Conservation (phyloP, 768 basidiomycete genomes). For the Clitopilus hobsonii region DNA sequence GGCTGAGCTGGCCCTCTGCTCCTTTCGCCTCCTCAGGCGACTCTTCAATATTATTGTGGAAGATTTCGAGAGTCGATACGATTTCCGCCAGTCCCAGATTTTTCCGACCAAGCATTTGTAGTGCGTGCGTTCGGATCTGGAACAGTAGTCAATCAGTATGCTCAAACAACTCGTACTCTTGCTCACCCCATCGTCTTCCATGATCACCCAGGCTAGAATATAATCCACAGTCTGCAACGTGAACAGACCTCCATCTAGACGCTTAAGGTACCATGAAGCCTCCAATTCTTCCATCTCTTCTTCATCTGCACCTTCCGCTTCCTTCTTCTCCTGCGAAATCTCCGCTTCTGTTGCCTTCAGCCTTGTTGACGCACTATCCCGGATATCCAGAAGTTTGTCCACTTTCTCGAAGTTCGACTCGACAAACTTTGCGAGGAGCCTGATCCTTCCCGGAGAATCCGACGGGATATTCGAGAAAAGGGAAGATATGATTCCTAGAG, state of each 20-base stretch:
- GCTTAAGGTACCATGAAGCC: conserved; percentile 78
- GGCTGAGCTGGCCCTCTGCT: conserved; percentile 41
- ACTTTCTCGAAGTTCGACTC: conserved; percentile 91
- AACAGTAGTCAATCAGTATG: not conserved
- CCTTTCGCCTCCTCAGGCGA: conserved; percentile 27
- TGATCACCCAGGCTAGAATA: conserved; percentile 88
- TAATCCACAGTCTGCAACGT: conserved; percentile 91
- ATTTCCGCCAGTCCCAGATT: conserved; percentile 69
- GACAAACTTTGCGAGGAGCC: conserved; percentile 90
- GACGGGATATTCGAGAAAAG: conserved; percentile 84
- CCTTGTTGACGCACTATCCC: conserved; percentile 63
- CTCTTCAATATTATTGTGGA: conserved; percentile 70
- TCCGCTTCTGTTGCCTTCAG: conserved; percentile 60
- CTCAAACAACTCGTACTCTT: not conserved
- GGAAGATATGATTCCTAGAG: conserved; percentile 84
- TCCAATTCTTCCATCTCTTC: conserved; percentile 63
- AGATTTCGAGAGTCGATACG: conserved; percentile 63
- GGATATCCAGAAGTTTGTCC: conserved; percentile 86
- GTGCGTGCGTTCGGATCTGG: conserved; percentile 75
- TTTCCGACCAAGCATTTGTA: conserved; percentile 72
- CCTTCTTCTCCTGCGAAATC: conserved; percentile 67
- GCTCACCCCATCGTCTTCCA: conserved; percentile 97
- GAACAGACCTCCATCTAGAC: conserved; percentile 83
- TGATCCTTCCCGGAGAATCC: conserved; percentile 73
- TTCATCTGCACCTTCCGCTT: conserved; percentile 45